phyloP scores from a whole-genome alignment of 345 rosid species.

The Bretschneidera sinensis region DNA sequence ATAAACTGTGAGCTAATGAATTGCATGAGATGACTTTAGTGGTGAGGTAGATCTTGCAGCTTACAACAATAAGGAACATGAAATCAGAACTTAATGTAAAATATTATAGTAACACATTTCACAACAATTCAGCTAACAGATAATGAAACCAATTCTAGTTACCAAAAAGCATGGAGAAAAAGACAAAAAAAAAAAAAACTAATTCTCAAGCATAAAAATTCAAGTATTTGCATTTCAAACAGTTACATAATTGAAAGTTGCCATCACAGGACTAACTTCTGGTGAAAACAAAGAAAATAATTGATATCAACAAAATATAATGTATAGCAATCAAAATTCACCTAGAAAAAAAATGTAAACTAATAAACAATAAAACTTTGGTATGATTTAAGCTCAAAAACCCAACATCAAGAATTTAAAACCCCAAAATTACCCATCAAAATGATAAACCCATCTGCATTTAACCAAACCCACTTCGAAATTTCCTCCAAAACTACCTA shows the following conservation, averaged over 20 bases:
- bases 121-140: background rate
- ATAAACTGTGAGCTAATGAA: no score
- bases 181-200: no score
- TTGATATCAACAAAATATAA: background rate
- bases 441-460: conserved; percentile 12
- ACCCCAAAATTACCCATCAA: conserved; percentile 12
- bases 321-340: background rate
- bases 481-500: no score
- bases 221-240: no score
- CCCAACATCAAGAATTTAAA: conserved; percentile 12
- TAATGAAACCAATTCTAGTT: no score
- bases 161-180: no score
- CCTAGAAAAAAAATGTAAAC: background rate
- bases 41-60: no score
- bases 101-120: background rate
- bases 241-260: background rate
- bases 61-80: conserved; percentile 5
- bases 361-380: conserved; percentile 2
- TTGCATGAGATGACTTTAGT: no score
- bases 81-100: conserved; percentile 19
- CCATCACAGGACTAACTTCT: background rate
- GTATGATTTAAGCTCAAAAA: conserved; percentile 15
- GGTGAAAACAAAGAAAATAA: conserved; percentile 1
- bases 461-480: no score
- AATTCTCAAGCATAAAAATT: no score